A percentile compares a stretch with the other conserved stretches of the same genome.
phyloP scores from a whole-genome alignment of 768 basidiomycete genomes.

The Termitomyces sp. region DNA sequence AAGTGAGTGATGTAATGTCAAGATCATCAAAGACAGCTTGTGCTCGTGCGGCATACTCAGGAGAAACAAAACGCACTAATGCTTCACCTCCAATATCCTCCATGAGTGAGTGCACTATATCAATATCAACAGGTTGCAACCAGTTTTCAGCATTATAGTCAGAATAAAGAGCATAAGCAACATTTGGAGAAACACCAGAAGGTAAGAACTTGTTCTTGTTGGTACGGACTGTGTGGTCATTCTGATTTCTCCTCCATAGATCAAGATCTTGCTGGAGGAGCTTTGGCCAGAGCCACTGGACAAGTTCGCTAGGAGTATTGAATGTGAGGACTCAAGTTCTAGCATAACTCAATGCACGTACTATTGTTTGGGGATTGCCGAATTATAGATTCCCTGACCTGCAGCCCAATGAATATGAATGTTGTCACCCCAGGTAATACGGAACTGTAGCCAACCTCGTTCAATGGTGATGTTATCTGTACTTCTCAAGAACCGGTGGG shows the following conservation, averaged over 20 bases:
- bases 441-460: constrained; percentile 27
- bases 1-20: background rate
- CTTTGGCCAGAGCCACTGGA: constrained; percentile 25
- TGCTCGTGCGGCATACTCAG: constrained; percentile 19
- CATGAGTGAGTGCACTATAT: constrained; percentile 22
- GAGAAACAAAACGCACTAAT: constrained; percentile 25
- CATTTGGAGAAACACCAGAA: constrained; percentile 30
- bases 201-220: constrained; percentile 28
- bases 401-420: constrained; percentile 19
- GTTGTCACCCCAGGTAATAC: constrained; percentile 28
- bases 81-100: constrained; percentile 24
- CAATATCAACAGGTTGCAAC: constrained; percentile 14
- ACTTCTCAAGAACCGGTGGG: constrained; percentile 26
- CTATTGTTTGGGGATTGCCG: constrained; percentile 20
- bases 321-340: too few relatives aligned
- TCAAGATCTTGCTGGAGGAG: constrained; percentile 17
- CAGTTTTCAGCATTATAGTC: constrained; percentile 21
- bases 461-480: constrained; percentile 32
- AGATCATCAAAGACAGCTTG: background rate
- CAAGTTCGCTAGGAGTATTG: background rate
- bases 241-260: background rate
- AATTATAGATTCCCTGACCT: constrained; percentile 18
- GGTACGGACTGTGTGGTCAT: constrained; percentile 16
- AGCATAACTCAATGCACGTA: constrained; percentile 4
- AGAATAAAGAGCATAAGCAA: constrained; percentile 14